Percentiles rank a stretch among this genome's conserved stretches.
Evolutionary conservation across 2,329 filamentous ascomycete species (phyloP).

Genomic region (Penicillium sp.): DNA sequence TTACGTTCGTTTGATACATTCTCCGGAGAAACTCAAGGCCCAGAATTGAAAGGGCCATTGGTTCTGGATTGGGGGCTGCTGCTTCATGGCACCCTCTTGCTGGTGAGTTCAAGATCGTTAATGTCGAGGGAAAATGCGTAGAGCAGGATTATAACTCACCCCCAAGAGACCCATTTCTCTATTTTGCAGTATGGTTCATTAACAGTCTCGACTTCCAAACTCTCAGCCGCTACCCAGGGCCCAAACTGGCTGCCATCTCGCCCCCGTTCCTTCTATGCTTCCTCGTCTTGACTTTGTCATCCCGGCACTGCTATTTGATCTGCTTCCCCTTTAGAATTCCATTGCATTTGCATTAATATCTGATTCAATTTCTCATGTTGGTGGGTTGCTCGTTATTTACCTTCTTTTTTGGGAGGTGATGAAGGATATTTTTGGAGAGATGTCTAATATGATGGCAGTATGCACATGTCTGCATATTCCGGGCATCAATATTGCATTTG

Average conservation of each 20-base stretch:
- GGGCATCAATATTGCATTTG: neutral
- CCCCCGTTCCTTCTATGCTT: constrained; percentile 3
- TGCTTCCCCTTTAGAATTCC: neutral
- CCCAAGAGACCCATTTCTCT: neutral
- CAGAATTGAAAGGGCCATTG: neutral
- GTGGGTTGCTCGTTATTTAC: neutral
- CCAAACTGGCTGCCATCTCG: neutral
- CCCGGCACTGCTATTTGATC: neutral
- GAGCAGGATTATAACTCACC: neutral
- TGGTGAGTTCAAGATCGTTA: neutral
- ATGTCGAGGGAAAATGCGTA: neutral
- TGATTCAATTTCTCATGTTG: neutral
- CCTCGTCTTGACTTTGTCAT: neutral
- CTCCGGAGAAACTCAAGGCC: neutral
- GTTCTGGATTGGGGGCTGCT: neutral
- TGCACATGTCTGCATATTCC: neutral
- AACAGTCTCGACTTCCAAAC: neutral
- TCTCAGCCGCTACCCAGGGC: neutral
- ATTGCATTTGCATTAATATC: neutral
- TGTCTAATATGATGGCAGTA: neutral
- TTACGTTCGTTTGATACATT: neutral
- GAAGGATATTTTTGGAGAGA: neutral
- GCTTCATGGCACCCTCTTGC: neutral
- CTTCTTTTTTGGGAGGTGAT: neutral
- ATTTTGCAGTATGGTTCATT: neutral